Evolutionary conservation across 352 stramenopile species (phyloP).

Genomic region (Phytopythium litorale): DNA sequence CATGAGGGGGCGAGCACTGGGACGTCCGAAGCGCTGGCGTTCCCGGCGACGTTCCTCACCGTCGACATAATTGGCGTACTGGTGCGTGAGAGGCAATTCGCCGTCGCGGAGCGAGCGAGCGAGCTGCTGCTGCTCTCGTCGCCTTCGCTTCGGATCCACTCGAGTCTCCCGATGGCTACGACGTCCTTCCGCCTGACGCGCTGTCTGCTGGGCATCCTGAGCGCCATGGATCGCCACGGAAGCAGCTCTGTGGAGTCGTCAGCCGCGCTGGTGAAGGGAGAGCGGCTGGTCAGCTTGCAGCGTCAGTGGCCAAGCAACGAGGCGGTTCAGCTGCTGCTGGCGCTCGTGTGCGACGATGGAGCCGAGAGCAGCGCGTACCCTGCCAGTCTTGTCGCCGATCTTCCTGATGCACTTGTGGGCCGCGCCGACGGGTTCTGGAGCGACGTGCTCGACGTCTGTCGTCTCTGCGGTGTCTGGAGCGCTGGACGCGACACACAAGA

Average conservation of each 20-base stretch:
- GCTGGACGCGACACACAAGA: slow-evolving; percentile 6
- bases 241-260: slow-evolving; percentile 1
- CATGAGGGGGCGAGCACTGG: not conserved
- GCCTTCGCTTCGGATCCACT: slow-evolving; percentile 2
- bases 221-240: slow-evolving; percentile 4
- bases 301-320: slow-evolving; percentile 8
- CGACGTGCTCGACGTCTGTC: slow-evolving; percentile 25
- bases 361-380: not conserved
- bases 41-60: slow-evolving; percentile 37
- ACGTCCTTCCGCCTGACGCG: slow-evolving; percentile 10
- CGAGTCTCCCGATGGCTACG: not conserved
- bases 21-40: slow-evolving; percentile 12
- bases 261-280: not conserved
- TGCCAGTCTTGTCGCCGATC: not conserved
- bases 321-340: slow-evolving; percentile 19
- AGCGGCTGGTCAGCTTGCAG: slow-evolving; percentile 4
- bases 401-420: not conserved
- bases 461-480: slow-evolving; percentile 40
- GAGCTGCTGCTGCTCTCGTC: slow-evolving; percentile 11
- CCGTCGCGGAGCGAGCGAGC: slow-evolving; percentile 30
- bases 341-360: not conserved
- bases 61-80: slow-evolving; percentile 32
- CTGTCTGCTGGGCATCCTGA: slow-evolving; percentile 24
- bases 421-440: slow-evolving; percentile 26
- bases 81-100: slow-evolving; percentile 7